Evolutionary conservation across 176 grass and related monocot species (phyloP).

Genomic region (Poa pratensis): DNA sequence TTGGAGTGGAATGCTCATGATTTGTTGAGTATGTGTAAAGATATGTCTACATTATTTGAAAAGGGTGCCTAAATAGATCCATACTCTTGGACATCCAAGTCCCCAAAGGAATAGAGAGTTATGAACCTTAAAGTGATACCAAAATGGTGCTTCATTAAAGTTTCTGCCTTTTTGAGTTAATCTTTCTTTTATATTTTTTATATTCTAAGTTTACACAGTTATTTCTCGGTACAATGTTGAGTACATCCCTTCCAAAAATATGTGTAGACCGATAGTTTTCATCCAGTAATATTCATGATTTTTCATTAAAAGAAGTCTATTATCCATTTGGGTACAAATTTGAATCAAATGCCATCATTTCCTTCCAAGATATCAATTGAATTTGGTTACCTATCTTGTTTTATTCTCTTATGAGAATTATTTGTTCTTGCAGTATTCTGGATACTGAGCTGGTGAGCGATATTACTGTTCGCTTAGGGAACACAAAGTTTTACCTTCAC

Average conservation of each 20-base stretch:
- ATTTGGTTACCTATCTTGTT: conserved; percentile 16
- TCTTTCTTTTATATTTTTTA: neutral
- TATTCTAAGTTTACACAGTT: neutral
- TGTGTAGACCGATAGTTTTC: neutral
- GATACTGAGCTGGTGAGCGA: conserved; percentile 73
- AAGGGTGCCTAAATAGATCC: neutral
- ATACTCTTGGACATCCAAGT: neutral
- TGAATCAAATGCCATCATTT: neutral
- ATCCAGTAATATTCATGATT: neutral
- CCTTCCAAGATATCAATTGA: neutral
- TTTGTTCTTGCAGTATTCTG: conserved; percentile 70
- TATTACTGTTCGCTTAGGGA: conserved; percentile 74
- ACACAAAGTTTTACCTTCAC: conserved; percentile 86
- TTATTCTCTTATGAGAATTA: conserved; percentile 17
- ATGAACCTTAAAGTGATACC: neutral
- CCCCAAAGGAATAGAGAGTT: neutral
- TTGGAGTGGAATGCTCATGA: neutral
- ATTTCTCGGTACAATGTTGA: neutral
- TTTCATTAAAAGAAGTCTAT: conserved; percentile 16
- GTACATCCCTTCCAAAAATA: neutral
- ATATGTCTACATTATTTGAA: neutral
- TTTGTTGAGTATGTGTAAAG: neutral
- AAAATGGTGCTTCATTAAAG: conserved; percentile 3
- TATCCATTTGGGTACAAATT: neutral
- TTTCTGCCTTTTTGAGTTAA: neutral